Base-by-base conservation (phyloP, 2,329 filamentous ascomycete genomes). In the Helotiales sp. region DNA sequence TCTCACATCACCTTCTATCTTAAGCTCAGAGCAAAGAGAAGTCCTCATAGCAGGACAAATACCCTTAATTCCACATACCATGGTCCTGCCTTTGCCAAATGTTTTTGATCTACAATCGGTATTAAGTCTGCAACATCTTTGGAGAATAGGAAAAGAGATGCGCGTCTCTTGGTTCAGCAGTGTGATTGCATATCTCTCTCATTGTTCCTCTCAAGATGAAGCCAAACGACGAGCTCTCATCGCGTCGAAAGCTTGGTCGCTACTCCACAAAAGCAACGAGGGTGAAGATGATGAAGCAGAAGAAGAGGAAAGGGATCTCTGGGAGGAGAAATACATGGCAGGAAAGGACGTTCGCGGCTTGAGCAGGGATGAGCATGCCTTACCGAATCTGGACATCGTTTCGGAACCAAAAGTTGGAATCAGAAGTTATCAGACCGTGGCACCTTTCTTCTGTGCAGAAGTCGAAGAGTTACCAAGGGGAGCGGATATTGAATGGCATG, bases 41-140 rank as follows among this genome's bases (percentile, higher is more conserved):
- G 77, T 93, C 15, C 86, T 86, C 54, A 80, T 97, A 33, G 93
- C 95, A 0, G 95, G 95, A 0, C 95, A 98, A 73, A 97, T 99
- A 50, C 91, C 93, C 1, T 81, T 99, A 3, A 75, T 93, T 5
- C 93, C 95, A 0, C 82, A 86, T 3, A 87, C 83, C 3, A 98
- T 98, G 93, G 67, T 74, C 2, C 72, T 90, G 1, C 80, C 82
- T 27, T 19, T 24, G 2, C 10, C 57, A 42, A 19, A 30, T 15
- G 34, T 44, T 33, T 82, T 86, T 62, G 70, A 72, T 30, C 72
- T 84, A 29, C 87, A 93, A 69, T 79, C 88, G 5, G 77, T 83
- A 0, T 79, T 99, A 4, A 84, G 92, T 1, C 78, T 98, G 12
- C 95, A 99, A 72, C 93, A 98, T 72, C 82, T 98, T 24, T 93